Conservation (phyloP, 2,329 filamentous ascomycete species). For the Trichoderma atroviride region DNA sequence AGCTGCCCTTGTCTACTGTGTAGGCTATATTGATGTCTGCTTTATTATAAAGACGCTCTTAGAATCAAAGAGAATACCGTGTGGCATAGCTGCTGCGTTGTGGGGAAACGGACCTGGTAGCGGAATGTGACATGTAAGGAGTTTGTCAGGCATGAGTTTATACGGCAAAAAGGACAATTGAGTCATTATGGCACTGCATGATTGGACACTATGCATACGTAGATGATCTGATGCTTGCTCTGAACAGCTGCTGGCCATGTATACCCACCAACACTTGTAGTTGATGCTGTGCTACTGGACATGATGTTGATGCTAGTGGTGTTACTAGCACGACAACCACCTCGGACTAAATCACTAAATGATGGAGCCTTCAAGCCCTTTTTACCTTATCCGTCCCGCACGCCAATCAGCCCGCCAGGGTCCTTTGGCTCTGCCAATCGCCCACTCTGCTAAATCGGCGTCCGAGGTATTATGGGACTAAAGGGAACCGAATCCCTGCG, state of each 20-base stretch:
- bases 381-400: constrained; percentile 20
- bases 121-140: neutral
- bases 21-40: neutral
- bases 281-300: neutral
- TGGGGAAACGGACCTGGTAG: neutral
- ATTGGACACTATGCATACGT: neutral
- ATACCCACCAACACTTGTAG: neutral
- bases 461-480: constrained; percentile 18
- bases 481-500: neutral
- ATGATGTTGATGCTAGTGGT: neutral
- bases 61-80: neutral
- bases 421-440: constrained; percentile 12
- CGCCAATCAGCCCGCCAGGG: constrained; percentile 16
- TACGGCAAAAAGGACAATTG: neutral
- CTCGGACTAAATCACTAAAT: constrained; percentile 16
- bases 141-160: neutral
- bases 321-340: neutral
- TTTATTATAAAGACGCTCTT: neutral
- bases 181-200: neutral
- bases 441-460: constrained; percentile 6
- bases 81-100: neutral
- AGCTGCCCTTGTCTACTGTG: neutral
- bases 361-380: constrained; percentile 5
- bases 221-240: neutral
- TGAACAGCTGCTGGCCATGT: neutral